These are phyloP conservation scores for Fusarium odoratissimum DNA, from an alignment of 2,329 filamentous ascomycete genomes.

Conservation along the genomic window DNA sequence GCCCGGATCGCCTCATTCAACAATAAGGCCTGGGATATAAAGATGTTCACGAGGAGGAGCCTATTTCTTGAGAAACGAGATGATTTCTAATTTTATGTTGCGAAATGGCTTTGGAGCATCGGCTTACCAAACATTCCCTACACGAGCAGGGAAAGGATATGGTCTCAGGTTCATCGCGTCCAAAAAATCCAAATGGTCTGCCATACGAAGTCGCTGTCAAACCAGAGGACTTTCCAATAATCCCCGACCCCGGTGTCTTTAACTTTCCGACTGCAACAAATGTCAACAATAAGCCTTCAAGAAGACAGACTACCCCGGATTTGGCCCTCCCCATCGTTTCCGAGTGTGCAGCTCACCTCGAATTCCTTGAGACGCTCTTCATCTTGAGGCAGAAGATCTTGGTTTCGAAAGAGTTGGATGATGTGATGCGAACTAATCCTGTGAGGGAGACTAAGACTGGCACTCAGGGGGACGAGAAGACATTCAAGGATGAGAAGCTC, in stretches of 20 bases:
- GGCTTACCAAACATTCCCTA: slow-evolving; percentile 2
- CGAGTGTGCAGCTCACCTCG: slow-evolving; percentile 67
- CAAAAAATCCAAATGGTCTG: not conserved
- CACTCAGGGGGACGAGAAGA: slow-evolving; percentile 29
- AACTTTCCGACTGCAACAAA: not conserved
- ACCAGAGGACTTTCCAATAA: not conserved
- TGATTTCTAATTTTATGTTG: accelerated
- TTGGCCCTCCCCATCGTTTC: too few species aligned
- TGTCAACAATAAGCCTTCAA: accelerated
- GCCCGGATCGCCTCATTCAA: too few species aligned
- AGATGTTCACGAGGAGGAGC: too few species aligned
- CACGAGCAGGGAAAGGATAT: slow-evolving; percentile 19
- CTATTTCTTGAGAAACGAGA: too few species aligned
- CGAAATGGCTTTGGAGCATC: slow-evolving; percentile 16
- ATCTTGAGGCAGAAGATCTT: slow-evolving; percentile 56
- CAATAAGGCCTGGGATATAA: too few species aligned
- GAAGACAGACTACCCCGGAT: accelerated
- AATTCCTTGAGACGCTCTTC: slow-evolving; percentile 68
- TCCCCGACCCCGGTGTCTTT: slow-evolving; percentile 7
- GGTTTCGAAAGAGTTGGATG: slow-evolving; percentile 33
- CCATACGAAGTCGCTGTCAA: slow-evolving; percentile 2
- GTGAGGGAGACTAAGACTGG: slow-evolving; percentile 27
- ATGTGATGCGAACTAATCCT: slow-evolving; percentile 30
- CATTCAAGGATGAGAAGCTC: slow-evolving; percentile 34
- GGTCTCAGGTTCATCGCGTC: not conserved